Evolutionary conservation across 1,284 basidiomycete species (phyloP), one percentile per base, ranked within the genome.

Genomic region (Microbotryum intermedium): DNA sequence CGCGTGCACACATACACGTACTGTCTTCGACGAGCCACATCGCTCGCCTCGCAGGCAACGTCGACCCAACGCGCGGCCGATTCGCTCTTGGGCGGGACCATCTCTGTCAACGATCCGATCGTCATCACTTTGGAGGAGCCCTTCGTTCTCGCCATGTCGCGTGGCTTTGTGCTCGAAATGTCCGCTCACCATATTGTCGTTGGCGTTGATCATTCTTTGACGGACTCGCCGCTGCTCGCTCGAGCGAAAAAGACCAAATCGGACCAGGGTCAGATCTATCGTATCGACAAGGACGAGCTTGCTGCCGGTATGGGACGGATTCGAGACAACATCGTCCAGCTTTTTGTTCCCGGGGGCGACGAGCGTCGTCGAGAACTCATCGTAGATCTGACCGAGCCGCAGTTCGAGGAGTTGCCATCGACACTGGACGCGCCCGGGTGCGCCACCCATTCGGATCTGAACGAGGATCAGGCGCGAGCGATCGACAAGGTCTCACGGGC

Each of bases 231-330:
- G 81, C 46, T 25, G 6, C 51, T 39, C 58, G 34, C 34, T 39
- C 34, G 34, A 56, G 18, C 25, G 30, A 28, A 21, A 28, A 25
- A 34, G 30, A 21, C 30, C 7, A 51, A 10, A 4, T 18, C 28
- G 25, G 29, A 51, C 34, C 42, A 49, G 16, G 21, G 21, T 39
- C 72, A 84, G 23, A 73, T 86, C 8, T 97, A 92, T 76, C 82
- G 93, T 26, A 85, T 98, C 61, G 94, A 98, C 79, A 88, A 86
- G 71, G 95, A 98, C 73, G 94, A 98, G 73, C 77, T 97, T 47
- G 82, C 84, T 9, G 83, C 84, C 10, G 90, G 92, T 0, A 87
- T 97, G 84, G 84, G 84, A 49, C 81, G 88, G 34, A 84, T 97
- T 69, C 82, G 94, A 7, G 86, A 90, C 67, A 97, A 97, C 71